Percentiles rank a stretch among this genome's conserved stretches.
These are phyloP conservation scores for Alternaria novae-zelandiae DNA, from an alignment of 2,329 filamentous ascomycete genomes.

Conservation along the genomic window DNA sequence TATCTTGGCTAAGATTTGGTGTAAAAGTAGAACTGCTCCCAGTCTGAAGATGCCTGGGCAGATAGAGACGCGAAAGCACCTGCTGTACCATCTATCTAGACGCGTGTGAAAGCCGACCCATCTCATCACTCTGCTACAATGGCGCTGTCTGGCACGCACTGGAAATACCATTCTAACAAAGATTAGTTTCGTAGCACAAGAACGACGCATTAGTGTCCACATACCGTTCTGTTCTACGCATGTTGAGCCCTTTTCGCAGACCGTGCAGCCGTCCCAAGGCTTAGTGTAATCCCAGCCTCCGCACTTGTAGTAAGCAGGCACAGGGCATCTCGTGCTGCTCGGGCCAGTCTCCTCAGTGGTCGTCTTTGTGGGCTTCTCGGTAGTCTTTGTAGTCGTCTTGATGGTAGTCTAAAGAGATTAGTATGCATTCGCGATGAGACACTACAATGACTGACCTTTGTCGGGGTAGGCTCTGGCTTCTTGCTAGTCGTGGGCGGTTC, in stretches of 20 bases:
- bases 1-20: background rate
- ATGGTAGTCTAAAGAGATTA: slow-evolving; percentile 9
- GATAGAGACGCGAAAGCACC: rapidly evolving
- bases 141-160: slow-evolving; percentile 33
- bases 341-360: slow-evolving; percentile 29
- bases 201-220: slow-evolving; percentile 1
- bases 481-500: slow-evolving; percentile 10
- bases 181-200: background rate
- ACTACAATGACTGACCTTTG: slow-evolving; percentile 1
- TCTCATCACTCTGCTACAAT: background rate
- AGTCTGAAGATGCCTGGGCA: background rate
- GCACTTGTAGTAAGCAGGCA: slow-evolving; percentile 41
- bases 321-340: slow-evolving; percentile 39
- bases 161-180: slow-evolving; percentile 33
- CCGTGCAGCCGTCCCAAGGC: slow-evolving; percentile 38
- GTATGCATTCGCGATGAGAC: background rate
- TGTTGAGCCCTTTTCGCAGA: slow-evolving; percentile 32
- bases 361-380: slow-evolving; percentile 13
- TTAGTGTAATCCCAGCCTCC: slow-evolving; percentile 33
- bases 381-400: slow-evolving; percentile 12
- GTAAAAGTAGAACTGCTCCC: rapidly evolving
- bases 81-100: rapidly evolving
- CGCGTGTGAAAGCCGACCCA: background rate
- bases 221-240: slow-evolving; percentile 39
- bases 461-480: slow-evolving; percentile 12